phyloP scores from a whole-genome alignment of 768 basidiomycete species.

The Lactarius tabidus region DNA sequence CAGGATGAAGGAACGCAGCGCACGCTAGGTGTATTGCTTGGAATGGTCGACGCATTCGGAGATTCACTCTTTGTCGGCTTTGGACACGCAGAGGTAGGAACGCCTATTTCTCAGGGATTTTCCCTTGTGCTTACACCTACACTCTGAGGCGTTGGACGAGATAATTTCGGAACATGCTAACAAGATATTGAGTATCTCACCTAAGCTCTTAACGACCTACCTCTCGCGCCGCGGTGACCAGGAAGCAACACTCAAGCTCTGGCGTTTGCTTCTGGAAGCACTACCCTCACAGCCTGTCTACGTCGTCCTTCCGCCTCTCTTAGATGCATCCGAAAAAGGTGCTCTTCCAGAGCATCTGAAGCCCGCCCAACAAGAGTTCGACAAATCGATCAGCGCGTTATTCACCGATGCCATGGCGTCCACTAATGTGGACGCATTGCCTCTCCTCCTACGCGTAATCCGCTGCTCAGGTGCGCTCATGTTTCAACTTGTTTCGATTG shows the following conservation, averaged over 20 bases:
- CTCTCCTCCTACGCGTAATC: constrained; percentile 40
- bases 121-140: background rate
- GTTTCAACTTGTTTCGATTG: background rate
- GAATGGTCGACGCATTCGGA: constrained; percentile 51
- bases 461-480: constrained; percentile 36
- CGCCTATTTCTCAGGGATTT: background rate
- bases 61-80: constrained; percentile 45
- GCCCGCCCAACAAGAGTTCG: constrained; percentile 44
- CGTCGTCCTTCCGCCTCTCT: constrained; percentile 35
- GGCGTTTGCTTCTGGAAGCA: constrained; percentile 46
- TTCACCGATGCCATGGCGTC: constrained; percentile 38
- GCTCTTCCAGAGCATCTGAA: constrained; percentile 44
- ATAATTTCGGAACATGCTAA: constrained; percentile 39
- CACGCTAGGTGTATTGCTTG: constrained; percentile 34
- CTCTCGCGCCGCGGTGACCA: constrained; percentile 41
- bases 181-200: constrained; percentile 39
- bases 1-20: constrained; percentile 25
- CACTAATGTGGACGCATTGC: constrained; percentile 29
- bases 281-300: constrained; percentile 37
- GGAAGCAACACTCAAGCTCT: constrained; percentile 36
- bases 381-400: constrained; percentile 39
- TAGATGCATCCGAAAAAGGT: constrained; percentile 40
- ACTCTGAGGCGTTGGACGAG: constrained; percentile 43
- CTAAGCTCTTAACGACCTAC: constrained; percentile 49
- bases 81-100: constrained; percentile 43